phyloP scores from a whole-genome alignment of 352 stramenopile species.

The Phytophthora lateralis region DNA sequence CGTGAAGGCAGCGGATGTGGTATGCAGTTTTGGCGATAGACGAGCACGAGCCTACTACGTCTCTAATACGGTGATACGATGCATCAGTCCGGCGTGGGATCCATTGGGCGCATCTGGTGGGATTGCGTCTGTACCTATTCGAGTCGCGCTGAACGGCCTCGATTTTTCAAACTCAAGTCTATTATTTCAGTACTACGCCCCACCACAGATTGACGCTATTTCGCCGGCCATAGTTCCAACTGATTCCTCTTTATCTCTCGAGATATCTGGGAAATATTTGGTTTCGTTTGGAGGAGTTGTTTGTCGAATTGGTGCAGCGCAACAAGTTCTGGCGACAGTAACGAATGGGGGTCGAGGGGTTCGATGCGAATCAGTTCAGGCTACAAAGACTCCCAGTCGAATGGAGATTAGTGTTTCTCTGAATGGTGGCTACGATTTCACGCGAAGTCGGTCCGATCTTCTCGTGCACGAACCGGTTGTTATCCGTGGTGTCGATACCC shows the following conservation, averaged over 20 bases:
- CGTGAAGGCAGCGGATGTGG: slow-evolving; percentile 15
- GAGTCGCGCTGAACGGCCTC: slow-evolving; percentile 32
- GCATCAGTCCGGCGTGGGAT: slow-evolving; percentile 42
- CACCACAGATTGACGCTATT: slow-evolving; percentile 24
- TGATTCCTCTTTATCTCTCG: slow-evolving; percentile 24
- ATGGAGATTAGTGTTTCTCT: slow-evolving; percentile 39
- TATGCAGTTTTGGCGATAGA: slow-evolving; percentile 38
- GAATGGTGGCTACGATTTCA: slow-evolving; percentile 46
- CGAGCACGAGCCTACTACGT: slow-evolving; percentile 23
- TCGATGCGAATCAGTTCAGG: slow-evolving; percentile 10
- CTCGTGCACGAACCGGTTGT: slow-evolving; percentile 27
- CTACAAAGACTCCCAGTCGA: not conserved
- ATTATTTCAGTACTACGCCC: slow-evolving; percentile 38
- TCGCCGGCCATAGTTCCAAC: slow-evolving; percentile 14
- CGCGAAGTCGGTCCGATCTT: slow-evolving; percentile 14
- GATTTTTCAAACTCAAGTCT: slow-evolving; percentile 36
- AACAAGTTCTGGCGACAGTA: slow-evolving; percentile 26
- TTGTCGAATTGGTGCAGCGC: slow-evolving; percentile 23
- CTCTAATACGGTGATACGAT: slow-evolving; percentile 31
- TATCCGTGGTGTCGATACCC: slow-evolving; percentile 24
- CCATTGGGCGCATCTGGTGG: slow-evolving; percentile 5
- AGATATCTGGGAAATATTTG: slow-evolving; percentile 29
- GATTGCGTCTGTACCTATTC: slow-evolving; percentile 24
- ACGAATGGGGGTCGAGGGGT: slow-evolving; percentile 23
- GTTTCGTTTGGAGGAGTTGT: slow-evolving; percentile 33